These are phyloP conservation scores for Fusarium denticulatum DNA, from an alignment of 2,329 filamentous ascomycete species.

Conservation along the genomic window DNA sequence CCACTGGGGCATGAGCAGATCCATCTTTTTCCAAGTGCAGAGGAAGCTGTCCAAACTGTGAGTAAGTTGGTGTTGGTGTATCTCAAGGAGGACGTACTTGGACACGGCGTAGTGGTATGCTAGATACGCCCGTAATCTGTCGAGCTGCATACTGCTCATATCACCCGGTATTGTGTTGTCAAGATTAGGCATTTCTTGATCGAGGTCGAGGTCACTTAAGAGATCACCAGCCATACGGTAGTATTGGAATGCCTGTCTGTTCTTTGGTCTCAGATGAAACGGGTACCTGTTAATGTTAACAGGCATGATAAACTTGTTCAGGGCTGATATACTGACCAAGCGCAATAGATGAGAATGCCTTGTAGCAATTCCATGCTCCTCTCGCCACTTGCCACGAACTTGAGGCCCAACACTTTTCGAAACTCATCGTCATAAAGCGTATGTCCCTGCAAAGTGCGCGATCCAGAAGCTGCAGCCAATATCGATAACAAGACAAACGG, in stretches of 20 bases:
- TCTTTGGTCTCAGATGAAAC: conserved; percentile 63
- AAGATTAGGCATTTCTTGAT: conserved; percentile 48
- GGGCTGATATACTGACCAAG: conserved; percentile 56
- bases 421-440: conserved; percentile 67
- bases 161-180: neutral
- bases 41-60: conserved; percentile 47
- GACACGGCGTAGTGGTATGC: conserved; percentile 56
- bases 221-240: conserved; percentile 63
- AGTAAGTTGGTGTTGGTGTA: neutral
- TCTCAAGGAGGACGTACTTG: conserved; percentile 46
- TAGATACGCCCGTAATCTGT: conserved; percentile 58
- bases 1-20: conserved; percentile 47
- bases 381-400: conserved; percentile 66
- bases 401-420: conserved; percentile 64
- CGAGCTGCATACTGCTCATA: conserved; percentile 46
- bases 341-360: conserved; percentile 65
- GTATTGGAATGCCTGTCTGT: conserved; percentile 61
- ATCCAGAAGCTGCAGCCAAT: conserved; percentile 60
- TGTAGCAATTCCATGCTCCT: conserved; percentile 66
- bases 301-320: neutral
- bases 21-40: conserved; percentile 51
- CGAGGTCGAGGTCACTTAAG: conserved; percentile 60
- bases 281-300: conserved; percentile 57
- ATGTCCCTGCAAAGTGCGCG: conserved; percentile 61
- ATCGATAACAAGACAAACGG: conserved; percentile 67